Percentiles rank a stretch among this genome's conserved stretches.
These are phyloP conservation scores for Vicia sativa DNA, from an alignment of 306 rosid species.

Conservation along the genomic window DNA sequence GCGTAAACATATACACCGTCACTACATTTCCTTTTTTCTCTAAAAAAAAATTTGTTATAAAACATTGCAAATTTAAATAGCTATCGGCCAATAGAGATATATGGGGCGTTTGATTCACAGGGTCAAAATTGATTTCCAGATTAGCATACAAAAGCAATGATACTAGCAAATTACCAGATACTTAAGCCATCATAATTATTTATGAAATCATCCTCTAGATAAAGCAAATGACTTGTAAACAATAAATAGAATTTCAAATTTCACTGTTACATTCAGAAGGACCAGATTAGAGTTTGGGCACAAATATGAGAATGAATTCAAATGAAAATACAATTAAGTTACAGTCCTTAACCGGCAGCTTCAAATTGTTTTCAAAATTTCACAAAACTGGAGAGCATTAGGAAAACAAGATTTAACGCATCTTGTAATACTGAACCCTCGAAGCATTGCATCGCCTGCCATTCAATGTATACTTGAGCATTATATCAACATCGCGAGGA, in stretches of 20 bases:
- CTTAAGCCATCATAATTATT: background rate
- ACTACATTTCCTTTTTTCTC: no score
- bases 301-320: conserved; percentile 39
- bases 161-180: background rate
- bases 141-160: background rate
- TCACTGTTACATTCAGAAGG: conserved; percentile 38
- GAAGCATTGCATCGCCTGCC: conserved; percentile 67
- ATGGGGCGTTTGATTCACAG: no score
- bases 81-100: no score
- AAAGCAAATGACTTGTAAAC: background rate
- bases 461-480: conserved; percentile 75
- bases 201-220: background rate
- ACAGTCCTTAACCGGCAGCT: conserved; percentile 22
- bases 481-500: conserved; percentile 87
- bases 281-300: conserved; percentile 24
- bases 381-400: conserved; percentile 25
- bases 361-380: conserved; percentile 38
- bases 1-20: no score
- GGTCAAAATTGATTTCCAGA: no score
- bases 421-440: conserved; percentile 76
- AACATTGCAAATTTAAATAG: no score
- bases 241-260: conserved; percentile 40
- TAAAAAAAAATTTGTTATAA: no score
- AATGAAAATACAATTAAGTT: conserved; percentile 30
- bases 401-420: conserved; percentile 57